phyloP scores from a whole-genome alignment of 1,284 basidiomycete genomes.

The Ganoderma lucidum region DNA sequence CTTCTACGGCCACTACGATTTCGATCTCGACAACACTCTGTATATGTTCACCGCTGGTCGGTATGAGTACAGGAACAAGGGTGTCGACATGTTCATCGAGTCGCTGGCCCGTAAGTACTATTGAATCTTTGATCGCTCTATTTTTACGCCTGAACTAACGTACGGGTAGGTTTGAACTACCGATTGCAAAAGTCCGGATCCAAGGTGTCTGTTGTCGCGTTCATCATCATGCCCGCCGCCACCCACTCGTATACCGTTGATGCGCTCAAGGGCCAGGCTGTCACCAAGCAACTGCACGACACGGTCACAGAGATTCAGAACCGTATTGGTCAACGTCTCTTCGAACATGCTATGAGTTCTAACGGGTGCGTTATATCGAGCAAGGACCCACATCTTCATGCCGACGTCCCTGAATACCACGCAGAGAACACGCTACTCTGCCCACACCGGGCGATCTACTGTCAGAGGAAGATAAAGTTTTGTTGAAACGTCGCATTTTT shows the following conservation, averaged over 20 bases:
- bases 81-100: conserved; percentile 99
- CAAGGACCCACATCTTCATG: conserved; percentile 11
- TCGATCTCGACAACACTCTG: conserved; percentile 95
- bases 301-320: conserved; percentile 96
- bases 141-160: background rate
- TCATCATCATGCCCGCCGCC: conserved; percentile 98
- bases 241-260: conserved; percentile 98
- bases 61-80: conserved; percentile 99
- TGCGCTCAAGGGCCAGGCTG: conserved; percentile 97
- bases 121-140: conserved; percentile 21
- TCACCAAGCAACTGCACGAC: conserved; percentile 95
- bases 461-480: conserved; percentile 93
- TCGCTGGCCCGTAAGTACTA: conserved; percentile 78
- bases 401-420: background rate
- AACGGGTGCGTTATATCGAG: conserved; percentile 67
- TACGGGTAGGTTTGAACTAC: conserved; percentile 75
- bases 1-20: conserved; percentile 98
- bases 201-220: conserved; percentile 91
- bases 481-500: conserved; percentile 95
- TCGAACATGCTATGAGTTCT: conserved; percentile 94
- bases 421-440: conserved; percentile 78
- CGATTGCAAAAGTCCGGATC: conserved; percentile 84
- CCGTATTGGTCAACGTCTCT: conserved; percentile 89
- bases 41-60: conserved; percentile 99
- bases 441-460: conserved; percentile 82